Conservation (phyloP, 2,329 filamentous ascomycete genomes). For the Cadophora sp. region DNA sequence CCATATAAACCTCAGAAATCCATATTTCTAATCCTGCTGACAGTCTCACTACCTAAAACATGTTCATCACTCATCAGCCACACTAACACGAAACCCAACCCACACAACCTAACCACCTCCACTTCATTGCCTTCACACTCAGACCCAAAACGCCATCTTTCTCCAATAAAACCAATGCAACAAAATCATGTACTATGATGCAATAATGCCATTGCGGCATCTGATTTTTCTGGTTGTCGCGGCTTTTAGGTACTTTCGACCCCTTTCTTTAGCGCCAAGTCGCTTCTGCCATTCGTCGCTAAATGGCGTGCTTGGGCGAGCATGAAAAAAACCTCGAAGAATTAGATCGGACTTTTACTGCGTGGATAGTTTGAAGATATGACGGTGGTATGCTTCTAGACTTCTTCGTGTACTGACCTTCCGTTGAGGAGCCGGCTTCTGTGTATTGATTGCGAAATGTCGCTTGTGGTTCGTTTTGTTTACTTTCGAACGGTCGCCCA, state of each 20-base stretch:
- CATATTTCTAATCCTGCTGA: too few species aligned
- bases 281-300: constrained; percentile 4
- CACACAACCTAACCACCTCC: not conserved
- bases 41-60: too few species aligned
- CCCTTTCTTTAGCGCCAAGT: not conserved
- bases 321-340: not conserved
- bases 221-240: not conserved
- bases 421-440: not conserved
- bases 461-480: not conserved
- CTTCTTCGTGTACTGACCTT: not conserved
- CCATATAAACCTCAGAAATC: too few species aligned
- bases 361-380: not conserved
- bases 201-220: not conserved
- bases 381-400: not conserved
- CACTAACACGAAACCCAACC: not conserved
- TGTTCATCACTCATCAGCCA: too few species aligned
- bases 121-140: not conserved
- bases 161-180: not conserved
- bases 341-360: not conserved
- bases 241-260: not conserved
- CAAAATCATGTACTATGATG: not conserved
- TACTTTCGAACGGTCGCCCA: not conserved
- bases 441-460: not conserved
- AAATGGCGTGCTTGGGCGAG: not conserved
- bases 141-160: not conserved